Base-by-base conservation (phyloP, 2,329 filamentous ascomycete genomes). In the Cladophialophora exuberans region DNA sequence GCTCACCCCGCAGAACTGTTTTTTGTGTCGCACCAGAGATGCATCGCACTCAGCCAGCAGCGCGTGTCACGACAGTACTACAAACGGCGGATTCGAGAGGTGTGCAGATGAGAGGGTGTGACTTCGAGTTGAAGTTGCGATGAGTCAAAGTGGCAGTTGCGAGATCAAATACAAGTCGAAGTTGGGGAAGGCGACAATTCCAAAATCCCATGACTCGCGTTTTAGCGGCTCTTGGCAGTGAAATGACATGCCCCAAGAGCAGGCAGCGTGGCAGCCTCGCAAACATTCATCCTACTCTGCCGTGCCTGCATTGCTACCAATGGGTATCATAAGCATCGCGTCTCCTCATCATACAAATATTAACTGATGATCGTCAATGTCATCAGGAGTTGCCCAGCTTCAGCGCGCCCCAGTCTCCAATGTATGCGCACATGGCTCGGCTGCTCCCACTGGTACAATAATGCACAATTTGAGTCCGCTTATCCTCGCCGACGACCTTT, bases 361-460 rank as follows among this genome's bases (percentile, higher is more conserved):
- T 11, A 6, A 11, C 6, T 15, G 11, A 22, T n/a, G n/a, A n/a
- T n/a, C n/a, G n/a, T n/a, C n/a, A 31, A 25, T 22, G 9, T 22
- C 26, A 31, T 38, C 26, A 26, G 20, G 36, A 52, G n/a, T 44
- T 25, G 55, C 38, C 45, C 41, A 48, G 42, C 35, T 39, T 54
- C 44, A 52, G 49, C 10, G 33, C 25, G 9, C 18, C 49, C 60
- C 58, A 65, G 17, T 61, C 50, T 15, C 83, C 83, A 62, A 82
- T 81, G 63, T 79, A 86, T 18, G 80, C 77, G 70, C 82, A 85
- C 23, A 86, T 68, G 18, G 82, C 83, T 73, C 97, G 97, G 71
- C 92, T 97, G 5, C 89, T 89, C 10, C 91, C 90, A 64, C 88
- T 81, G 76, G 96, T 89, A 68, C 92, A 96, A 69, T 97, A 97